Conservation (phyloP, 805 yeast genomes). For the Lachancea cidri region DNA sequence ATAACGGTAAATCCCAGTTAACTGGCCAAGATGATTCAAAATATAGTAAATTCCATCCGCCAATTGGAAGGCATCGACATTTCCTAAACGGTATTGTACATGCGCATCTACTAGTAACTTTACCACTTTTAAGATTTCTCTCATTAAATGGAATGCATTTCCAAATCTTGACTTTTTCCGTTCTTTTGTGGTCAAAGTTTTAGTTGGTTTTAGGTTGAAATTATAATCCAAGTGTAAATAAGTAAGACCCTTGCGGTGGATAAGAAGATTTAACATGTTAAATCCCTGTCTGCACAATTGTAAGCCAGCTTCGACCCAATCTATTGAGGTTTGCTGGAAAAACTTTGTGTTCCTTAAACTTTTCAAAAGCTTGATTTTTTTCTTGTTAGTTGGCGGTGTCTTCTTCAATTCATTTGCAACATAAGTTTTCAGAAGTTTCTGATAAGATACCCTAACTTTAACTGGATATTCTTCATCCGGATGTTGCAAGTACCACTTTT, state of each 20-base stretch:
- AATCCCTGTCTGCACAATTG: slow-evolving; percentile 92
- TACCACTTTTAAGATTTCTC: slow-evolving; percentile 81
- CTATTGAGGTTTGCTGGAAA: slow-evolving; percentile 86
- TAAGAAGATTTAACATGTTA: slow-evolving; percentile 83
- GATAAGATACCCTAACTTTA: slow-evolving; percentile 83
- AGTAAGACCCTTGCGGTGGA: slow-evolving; percentile 86
- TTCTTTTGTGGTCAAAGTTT: slow-evolving; percentile 93
- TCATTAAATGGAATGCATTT: slow-evolving; percentile 86
- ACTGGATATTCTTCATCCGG: slow-evolving; percentile 59
- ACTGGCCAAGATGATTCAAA: slow-evolving; percentile 88
- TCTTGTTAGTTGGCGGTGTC: slow-evolving; percentile 37
- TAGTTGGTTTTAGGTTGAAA: slow-evolving; percentile 92
- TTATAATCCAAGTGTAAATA: slow-evolving; percentile 92
- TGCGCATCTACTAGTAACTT: slow-evolving; percentile 91
- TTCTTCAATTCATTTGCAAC: slow-evolving; percentile 69
- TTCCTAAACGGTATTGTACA: slow-evolving; percentile 84
- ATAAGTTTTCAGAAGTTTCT: slow-evolving; percentile 72
- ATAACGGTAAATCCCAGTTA: slow-evolving; percentile 94
- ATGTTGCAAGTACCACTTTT: slow-evolving; percentile 73
- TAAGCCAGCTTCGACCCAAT: slow-evolving; percentile 98
- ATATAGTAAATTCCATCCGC: slow-evolving; percentile 94
- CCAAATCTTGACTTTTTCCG: slow-evolving; percentile 95
- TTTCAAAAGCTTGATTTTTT: slow-evolving; percentile 56
- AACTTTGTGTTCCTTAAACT: slow-evolving; percentile 73
- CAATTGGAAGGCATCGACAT: slow-evolving; percentile 85